Evolutionary conservation across 2,329 filamentous ascomycete genomes (phyloP).

Genomic region (Amesomyces nigricolor): DNA sequence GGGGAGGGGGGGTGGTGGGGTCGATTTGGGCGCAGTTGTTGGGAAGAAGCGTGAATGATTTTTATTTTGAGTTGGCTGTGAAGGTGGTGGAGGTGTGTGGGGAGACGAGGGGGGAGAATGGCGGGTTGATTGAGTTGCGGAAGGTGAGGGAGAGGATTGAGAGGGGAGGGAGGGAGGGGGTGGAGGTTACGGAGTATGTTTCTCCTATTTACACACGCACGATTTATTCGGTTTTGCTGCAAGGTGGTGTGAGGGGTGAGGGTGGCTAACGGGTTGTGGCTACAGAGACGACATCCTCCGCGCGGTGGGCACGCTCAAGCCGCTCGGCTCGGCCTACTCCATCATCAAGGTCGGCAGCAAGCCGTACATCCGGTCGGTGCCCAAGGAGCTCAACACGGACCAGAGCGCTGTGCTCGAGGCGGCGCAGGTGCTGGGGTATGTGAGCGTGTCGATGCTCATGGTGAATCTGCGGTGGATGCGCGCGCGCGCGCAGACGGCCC

Average conservation of each 20-base stretch:
- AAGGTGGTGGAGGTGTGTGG: slow-evolving; percentile 89
- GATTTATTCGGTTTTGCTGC: no score
- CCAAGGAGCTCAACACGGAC: slow-evolving; percentile 91
- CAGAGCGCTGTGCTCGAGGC: slow-evolving; percentile 90
- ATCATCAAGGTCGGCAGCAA: slow-evolving; percentile 78
- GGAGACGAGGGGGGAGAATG: slow-evolving; percentile 81
- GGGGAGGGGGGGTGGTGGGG: slow-evolving; percentile 39
- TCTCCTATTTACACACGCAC: no score
- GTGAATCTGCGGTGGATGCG: slow-evolving; percentile 81
- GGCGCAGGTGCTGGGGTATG: slow-evolving; percentile 81
- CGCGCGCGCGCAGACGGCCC: slow-evolving; percentile 77
- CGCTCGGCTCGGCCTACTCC: slow-evolving; percentile 81
- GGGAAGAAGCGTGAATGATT: slow-evolving; percentile 89
- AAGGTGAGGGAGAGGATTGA: slow-evolving; percentile 75
- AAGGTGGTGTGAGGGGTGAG: no score
- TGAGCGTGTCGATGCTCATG: slow-evolving; percentile 83
- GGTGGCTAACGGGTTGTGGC: background rate
- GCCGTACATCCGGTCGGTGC: slow-evolving; percentile 85
- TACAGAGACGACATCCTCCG: slow-evolving; percentile 78
- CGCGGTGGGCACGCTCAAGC: slow-evolving; percentile 79
- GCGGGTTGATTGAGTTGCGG: slow-evolving; percentile 77
- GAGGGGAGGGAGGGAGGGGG: slow-evolving; percentile 66
- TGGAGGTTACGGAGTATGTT: slow-evolving; percentile 68
- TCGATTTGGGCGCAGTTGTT: slow-evolving; percentile 92
- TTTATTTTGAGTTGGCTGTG: slow-evolving; percentile 97